phyloP scores from a whole-genome alignment of 2,329 filamentous ascomycete species.

The Apiospora koreana region DNA sequence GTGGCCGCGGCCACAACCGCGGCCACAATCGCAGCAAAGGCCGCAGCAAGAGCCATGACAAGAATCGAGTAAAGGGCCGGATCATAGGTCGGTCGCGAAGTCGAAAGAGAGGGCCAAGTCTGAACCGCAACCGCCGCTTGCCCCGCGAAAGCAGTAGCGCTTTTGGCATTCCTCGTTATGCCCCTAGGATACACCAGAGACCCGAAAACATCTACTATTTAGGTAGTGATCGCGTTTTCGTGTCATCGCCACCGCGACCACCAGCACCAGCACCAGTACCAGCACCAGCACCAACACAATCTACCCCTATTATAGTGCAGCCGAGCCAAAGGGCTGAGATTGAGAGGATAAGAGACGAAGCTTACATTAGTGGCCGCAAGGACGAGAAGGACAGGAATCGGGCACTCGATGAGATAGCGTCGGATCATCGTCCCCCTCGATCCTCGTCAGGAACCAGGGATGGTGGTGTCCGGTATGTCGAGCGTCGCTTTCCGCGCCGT shows the following conservation, averaged over 20 bases:
- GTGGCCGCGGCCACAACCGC: not conserved
- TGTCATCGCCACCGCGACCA: not conserved
- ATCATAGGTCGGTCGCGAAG: not conserved
- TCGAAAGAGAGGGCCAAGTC: not conserved
- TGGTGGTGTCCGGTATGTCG: not conserved
- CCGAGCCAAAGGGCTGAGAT: constrained; percentile 11
- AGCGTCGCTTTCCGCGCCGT: not conserved
- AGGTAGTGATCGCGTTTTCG: not conserved
- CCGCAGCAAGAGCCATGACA: not conserved
- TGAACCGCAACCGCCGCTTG: not conserved
- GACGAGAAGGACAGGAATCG: constrained; percentile 14
- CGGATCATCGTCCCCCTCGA: not conserved
- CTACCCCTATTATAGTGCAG: constrained; percentile 8
- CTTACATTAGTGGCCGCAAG: constrained; percentile 21
- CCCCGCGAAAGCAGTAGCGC: not conserved
- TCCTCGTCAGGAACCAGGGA: not conserved
- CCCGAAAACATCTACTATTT: not conserved
- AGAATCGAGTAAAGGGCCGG: not conserved
- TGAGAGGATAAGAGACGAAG: constrained; percentile 21
- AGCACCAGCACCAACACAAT: not conserved
- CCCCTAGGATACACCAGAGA: not conserved
- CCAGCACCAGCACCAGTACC: not conserved
- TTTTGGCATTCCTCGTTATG: not conserved
- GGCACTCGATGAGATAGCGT: not conserved
- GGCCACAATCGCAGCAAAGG: not conserved